Conservation (phyloP, 2,329 filamentous ascomycete species). For the Pyricularia grisea region DNA sequence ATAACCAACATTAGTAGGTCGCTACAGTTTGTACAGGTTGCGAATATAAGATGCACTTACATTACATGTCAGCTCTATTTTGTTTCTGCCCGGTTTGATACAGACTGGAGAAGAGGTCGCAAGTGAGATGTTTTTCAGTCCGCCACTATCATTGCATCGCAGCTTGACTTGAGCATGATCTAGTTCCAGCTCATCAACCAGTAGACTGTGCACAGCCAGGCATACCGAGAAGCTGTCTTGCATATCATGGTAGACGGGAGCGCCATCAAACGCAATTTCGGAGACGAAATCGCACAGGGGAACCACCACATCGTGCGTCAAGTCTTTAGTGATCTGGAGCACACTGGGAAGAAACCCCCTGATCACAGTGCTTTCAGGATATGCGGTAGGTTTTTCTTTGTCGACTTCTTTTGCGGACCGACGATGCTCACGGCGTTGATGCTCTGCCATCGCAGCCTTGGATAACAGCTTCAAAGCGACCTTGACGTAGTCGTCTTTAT, state of each 20-base stretch:
- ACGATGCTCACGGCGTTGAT: conserved; percentile 1
- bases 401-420: neutral
- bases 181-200: conserved; percentile 61
- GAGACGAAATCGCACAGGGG: conserved; percentile 67
- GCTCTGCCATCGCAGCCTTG: conserved; percentile 50
- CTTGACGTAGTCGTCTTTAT: conserved; percentile 69
- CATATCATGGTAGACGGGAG: conserved; percentile 58
- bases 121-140: conserved; percentile 44
- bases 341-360: conserved; percentile 39
- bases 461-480: conserved; percentile 65
- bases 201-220: conserved; percentile 59
- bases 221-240: conserved; percentile 67
- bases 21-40: neutral
- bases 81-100: conserved; percentile 45
- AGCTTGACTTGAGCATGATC: conserved; percentile 58
- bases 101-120: conserved; percentile 24
- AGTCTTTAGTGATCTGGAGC: conserved; percentile 30
- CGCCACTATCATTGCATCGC: conserved; percentile 41
- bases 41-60: conserved; percentile 19
- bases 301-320: conserved; percentile 52
- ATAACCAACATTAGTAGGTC: conserved; percentile 16
- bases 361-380: conserved; percentile 27
- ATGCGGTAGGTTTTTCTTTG: neutral
- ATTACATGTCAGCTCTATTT: conserved; percentile 33
- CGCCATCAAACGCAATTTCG: conserved; percentile 55